Evolutionary conservation across 169 alveolate species (phyloP), one percentile per base, ranked within the genome.

Genomic region (Cryptosporidium viatorum): DNA sequence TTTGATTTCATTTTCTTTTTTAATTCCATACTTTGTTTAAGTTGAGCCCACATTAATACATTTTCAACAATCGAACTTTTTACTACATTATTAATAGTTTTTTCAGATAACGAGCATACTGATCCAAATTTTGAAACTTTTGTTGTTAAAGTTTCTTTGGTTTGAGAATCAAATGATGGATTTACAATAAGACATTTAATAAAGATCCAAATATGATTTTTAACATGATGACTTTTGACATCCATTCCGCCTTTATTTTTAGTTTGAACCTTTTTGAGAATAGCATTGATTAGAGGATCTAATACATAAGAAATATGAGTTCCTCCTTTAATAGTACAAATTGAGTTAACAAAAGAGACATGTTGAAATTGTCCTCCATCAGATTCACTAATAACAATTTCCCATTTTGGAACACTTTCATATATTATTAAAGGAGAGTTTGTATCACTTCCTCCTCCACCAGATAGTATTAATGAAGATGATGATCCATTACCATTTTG

Each of bases 141-240:
- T 37, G 99, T 95, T 1, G 99, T 98, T 84, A 98, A 91, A 29
- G 99, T 96, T 84, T 98, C 99, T 93, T 96, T 96, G 4, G 99
- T 99, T 92, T 99, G 99, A 16, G 99, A 98, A 92, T 99, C 99
- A 93, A 99, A 99, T 8, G 99, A 96, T 0, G 99, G 99, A 93
- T 99, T 99, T 85, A 95, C 99, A 65, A 99, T 97, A 84, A 94
- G 96, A 67, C 99, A 96, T 92, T 98, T 98, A 60, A 99, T 98
- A 93, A 99, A 99, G 50, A 98, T 95, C 99, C 98, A 97, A 51
- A 97, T 93, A 92, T 97, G 98, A 74, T 94, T 93, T 85, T 95
- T 98, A 29, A 98, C 97, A 91, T 97, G 98, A 65, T 96, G 95
- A 0, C 97, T 95, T 84, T 97, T 97, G 26, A 97, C 94, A 84